Conservation (phyloP, 2,329 filamentous ascomycete genomes). For the Exophiala bonariae region DNA sequence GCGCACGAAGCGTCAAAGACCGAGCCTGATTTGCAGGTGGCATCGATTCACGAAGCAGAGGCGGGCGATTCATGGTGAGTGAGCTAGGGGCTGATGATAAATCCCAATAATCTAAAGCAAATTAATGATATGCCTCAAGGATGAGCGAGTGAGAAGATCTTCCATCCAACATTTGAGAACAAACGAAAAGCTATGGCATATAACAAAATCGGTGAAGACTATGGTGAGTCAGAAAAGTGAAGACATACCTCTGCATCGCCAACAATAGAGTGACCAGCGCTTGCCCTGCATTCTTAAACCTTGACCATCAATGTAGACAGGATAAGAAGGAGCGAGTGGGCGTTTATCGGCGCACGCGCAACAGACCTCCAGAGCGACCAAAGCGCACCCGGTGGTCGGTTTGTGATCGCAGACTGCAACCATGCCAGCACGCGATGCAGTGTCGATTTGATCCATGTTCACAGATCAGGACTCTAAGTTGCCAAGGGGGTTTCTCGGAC, state of each 20-base stretch:
- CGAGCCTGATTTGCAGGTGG: too few relatives aligned
- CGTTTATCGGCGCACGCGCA: slow-evolving; percentile 28
- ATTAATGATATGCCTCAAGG: slow-evolving; percentile 21
- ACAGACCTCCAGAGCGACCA: slow-evolving; percentile 25
- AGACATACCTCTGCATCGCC: slow-evolving; percentile 27
- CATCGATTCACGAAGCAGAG: not conserved
- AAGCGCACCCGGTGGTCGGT: slow-evolving; percentile 20
- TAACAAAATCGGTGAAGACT: not conserved
- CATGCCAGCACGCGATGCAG: too few relatives aligned
- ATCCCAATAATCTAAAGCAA: slow-evolving; percentile 24
- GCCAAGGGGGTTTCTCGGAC: not conserved
- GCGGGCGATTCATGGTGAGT: not conserved
- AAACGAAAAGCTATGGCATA: slow-evolving; percentile 5
- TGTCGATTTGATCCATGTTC: not conserved
- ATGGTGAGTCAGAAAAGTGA: not conserved
- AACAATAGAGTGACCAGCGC: slow-evolving; percentile 29
- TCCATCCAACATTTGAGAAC: not conserved
- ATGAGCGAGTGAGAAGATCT: slow-evolving; percentile 9
- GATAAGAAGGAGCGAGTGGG: slow-evolving; percentile 26
- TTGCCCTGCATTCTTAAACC: slow-evolving; percentile 26
- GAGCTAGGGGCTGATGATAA: slow-evolving; percentile 9
- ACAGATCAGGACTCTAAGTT: slow-evolving; percentile 1
- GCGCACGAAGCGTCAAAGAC: too few relatives aligned
- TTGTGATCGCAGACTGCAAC: slow-evolving; percentile 23
- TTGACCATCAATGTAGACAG: slow-evolving; percentile 27